phyloP scores from a whole-genome alignment of 2,329 filamentous ascomycete genomes.

The Alternaria sp. region DNA sequence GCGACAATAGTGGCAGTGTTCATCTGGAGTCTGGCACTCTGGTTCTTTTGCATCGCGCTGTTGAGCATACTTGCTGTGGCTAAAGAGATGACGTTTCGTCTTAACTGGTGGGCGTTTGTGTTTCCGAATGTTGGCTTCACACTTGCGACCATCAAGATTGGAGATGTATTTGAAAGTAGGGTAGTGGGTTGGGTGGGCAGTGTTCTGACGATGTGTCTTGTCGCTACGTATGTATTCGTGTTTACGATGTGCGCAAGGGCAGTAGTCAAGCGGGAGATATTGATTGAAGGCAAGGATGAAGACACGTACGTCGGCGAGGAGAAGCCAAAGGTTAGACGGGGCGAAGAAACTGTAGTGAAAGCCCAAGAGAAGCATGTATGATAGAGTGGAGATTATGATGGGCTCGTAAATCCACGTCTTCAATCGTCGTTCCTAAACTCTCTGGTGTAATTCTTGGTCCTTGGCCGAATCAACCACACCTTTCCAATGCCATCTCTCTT shows the following conservation, averaged over 20 bases:
- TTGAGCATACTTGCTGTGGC: conserved; percentile 26
- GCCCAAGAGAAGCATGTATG: neutral
- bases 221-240: conserved; percentile 1
- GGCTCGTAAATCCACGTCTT: neutral
- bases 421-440: neutral
- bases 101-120: conserved; percentile 65
- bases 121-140: conserved; percentile 50
- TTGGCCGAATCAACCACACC: neutral
- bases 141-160: conserved; percentile 30
- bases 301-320: neutral
- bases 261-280: neutral
- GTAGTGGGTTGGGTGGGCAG: neutral
- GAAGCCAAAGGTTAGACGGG: neutral
- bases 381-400: neutral
- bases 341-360: neutral
- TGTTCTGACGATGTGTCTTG: neutral
- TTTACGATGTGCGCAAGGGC: neutral
- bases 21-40: conserved; percentile 44
- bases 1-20: conserved; percentile 4
- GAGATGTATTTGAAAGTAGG: neutral
- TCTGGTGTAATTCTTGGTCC: neutral
- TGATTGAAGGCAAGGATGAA: neutral
- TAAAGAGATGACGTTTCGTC: conserved; percentile 58
- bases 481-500: neutral
- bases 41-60: conserved; percentile 57